Evolutionary conservation across 225 moss, liverwort and hornwort genomes (phyloP), one percentile per base, ranked within the genome.

Genomic region (Antitrichia curtipendula): DNA sequence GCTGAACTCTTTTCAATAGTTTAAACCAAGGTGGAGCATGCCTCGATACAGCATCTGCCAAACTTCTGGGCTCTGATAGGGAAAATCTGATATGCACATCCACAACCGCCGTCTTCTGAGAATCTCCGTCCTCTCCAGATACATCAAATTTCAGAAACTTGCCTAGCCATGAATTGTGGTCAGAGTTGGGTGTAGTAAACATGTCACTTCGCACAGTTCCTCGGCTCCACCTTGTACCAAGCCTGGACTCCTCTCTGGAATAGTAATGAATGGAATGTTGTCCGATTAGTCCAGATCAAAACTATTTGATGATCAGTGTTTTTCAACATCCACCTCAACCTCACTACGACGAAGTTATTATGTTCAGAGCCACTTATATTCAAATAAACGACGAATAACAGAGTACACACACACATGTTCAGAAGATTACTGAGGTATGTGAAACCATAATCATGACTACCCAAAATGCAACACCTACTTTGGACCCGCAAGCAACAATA

Each of bases 81-180:
- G 91, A 89, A 21, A 94, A 75, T 65, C 89, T 90, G 72, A 91
- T 85, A 66, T 90, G 91, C 34, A 94, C 78, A 87, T 94, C 91
- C 87, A 92, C 85, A 24, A 94, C 85, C 45, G 87, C 82, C 32
- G 81, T 57, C 87, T 90, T 81, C 43, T 89, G 86, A n/a, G 87
- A 66, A 61, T 92, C 90, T 34, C 45, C 85, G 58, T 89, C 91
- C 31, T 47, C 70, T 12, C 28, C 43, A 68, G 57, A 61, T 78
- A 81, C 89, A 49, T 83, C 76, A 27, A 75, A 41, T 56, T 77
- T 87, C 60, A 91, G 65, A 36, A 88, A 83, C 68, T 86, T 89
- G 43, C 81, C 72, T 4, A 90, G 83, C 87, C 89, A 91, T 34
- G 81, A 88, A 74, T 66, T 49, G 52, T 80, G 36, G 75, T 75